A percentile compares a stretch with the other conserved stretches of the same genome.
Evolutionary conservation across 1,284 basidiomycete genomes (phyloP).

Genomic region (Nidula niveotomentosa): DNA sequence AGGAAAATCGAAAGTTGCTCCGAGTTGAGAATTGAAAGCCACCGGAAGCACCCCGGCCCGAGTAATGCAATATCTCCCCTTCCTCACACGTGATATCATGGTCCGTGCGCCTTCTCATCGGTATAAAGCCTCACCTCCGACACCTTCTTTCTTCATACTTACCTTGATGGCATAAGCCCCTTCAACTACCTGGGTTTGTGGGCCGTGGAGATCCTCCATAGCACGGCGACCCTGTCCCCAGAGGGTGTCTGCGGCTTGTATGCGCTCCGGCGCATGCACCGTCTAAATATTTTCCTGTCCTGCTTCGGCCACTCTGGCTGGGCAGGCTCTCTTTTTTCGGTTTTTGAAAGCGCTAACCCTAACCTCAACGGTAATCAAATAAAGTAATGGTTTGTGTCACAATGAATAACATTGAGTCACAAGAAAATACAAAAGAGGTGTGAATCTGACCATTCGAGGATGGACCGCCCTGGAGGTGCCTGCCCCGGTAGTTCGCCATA

Average conservation of each 20-base stretch:
- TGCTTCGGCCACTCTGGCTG: slow-evolving; percentile 32
- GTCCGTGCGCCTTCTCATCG: slow-evolving; percentile 18
- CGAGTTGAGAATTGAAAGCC: too few species aligned
- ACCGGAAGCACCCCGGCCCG: too few species aligned
- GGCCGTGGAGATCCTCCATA: slow-evolving; percentile 50
- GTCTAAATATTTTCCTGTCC: slow-evolving; percentile 69
- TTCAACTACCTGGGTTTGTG: slow-evolving; percentile 38
- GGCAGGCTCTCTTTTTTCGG: slow-evolving; percentile 25
- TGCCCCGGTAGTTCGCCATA: too few species aligned
- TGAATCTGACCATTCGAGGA: too few species aligned
- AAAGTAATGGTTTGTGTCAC: neutral
- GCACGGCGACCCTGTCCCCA: slow-evolving; percentile 73
- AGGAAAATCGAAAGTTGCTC: too few species aligned
- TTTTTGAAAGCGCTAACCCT: slow-evolving; percentile 20
- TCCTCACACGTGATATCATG: slow-evolving; percentile 3
- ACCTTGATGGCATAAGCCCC: slow-evolving; percentile 27
- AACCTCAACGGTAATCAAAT: slow-evolving; percentile 14
- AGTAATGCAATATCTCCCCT: too few species aligned
- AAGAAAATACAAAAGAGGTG: too few species aligned
- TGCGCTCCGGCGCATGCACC: slow-evolving; percentile 67
- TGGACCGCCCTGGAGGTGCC: too few species aligned
- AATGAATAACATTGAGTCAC: too few species aligned
- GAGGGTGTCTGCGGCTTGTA: slow-evolving; percentile 55
- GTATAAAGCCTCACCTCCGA: slow-evolving; percentile 9
- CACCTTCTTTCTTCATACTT: slow-evolving; percentile 26